Base-by-base conservation (phyloP, 2,329 filamentous ascomycete species). In the Aquanectria penicillioides region DNA sequence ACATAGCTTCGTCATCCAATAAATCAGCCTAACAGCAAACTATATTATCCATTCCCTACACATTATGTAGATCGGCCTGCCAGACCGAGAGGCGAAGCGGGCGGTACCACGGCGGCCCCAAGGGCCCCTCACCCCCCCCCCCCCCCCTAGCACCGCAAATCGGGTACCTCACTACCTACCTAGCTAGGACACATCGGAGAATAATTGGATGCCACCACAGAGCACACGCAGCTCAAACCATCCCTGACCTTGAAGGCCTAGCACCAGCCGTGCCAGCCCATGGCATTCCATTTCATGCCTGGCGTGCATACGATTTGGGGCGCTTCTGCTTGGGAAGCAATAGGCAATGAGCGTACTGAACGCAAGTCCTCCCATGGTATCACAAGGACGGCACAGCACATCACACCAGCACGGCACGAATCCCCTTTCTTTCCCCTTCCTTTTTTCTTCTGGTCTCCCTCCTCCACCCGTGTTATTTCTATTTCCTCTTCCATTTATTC, bases 321-420 rank as follows among this genome's bases (percentile, higher is more conserved):
- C n/a, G n/a, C n/a, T 31, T 18, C 29, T 48, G 22, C 31, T 37
- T 26, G n/a, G 29, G 43, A 47, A 48, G 22, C 29, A 37, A 36
- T 31, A 36, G 36, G 44, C 44, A 36, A 18, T 26, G 29, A 36
- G 29, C n/a, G n/a, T n/a, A n/a, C n/a, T n/a, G n/a, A n/a, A n/a
- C n/a, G 29, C 20, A 37, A 20, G 44, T 22, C 23, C 22, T 26
- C 15, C 18, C 31, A 34, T 33, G 46, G 46, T 50, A 50, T 50
- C 22, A 50, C 46, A 28, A 37, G 46, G 23, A 50, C 46, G 46
- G 46, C 33, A 37, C 46, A 38, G 31, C 43, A 47, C 46, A 33
- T 11, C 31, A 33, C 12, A 33, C 12, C 31, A 37, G 41, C 41
- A 44, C 41, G 26, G 41, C 41, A 15, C 26, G 22, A 18, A 29